These are phyloP conservation scores for Citrus glauca DNA, from an alignment of 345 rosid species.

Conservation along the genomic window DNA sequence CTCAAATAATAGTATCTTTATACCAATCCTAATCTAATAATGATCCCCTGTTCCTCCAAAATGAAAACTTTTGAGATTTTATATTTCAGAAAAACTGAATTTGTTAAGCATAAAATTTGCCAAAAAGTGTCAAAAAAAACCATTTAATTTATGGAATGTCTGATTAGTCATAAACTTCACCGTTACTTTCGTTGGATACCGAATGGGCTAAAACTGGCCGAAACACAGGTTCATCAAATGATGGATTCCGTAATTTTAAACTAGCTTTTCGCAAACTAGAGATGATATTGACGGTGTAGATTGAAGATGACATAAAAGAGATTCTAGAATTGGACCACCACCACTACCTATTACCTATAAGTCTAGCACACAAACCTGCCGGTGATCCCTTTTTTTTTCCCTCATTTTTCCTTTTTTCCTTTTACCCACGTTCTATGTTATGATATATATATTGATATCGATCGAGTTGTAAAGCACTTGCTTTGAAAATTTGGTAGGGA, in stretches of 20 bases:
- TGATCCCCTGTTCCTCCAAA: no score
- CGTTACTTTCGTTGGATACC: neutral
- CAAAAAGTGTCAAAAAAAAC: neutral
- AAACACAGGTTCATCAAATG: neutral
- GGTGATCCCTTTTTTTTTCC: neutral
- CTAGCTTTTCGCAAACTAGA: neutral
- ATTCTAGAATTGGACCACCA: conserved; percentile 27
- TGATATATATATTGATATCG: neutral
- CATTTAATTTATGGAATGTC: neutral
- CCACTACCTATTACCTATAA: neutral
- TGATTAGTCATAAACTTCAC: neutral
- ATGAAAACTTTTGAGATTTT: no score
- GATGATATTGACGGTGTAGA: neutral
- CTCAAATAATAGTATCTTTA: no score
- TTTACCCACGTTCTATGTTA: neutral
- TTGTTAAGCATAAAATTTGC: neutral
- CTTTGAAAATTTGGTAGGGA: neutral
- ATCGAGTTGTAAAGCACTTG: conserved; percentile 16
- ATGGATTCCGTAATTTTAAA: neutral
- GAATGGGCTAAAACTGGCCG: no score
- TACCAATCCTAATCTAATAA: no score
- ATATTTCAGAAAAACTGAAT: neutral
- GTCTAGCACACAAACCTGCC: conserved; percentile 3
- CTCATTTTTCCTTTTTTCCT: neutral
- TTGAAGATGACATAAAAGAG: neutral